Evolutionary conservation across 176 grass and related monocot genomes (phyloP).

Genomic region (Zea luxurians): DNA sequence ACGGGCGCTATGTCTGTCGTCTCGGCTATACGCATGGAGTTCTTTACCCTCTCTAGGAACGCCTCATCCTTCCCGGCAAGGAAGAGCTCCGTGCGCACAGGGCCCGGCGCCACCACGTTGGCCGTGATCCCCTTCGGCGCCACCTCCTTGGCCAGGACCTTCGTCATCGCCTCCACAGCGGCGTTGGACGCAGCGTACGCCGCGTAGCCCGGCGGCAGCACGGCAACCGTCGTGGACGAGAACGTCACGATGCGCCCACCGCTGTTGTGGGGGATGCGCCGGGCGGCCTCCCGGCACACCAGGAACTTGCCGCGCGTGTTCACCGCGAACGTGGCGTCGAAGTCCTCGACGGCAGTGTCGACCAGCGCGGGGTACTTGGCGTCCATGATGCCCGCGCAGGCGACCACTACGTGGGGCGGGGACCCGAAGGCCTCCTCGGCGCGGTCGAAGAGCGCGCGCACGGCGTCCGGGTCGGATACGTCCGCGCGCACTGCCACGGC

Average conservation of each 20-base stretch:
- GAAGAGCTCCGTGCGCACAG: constrained; percentile 18
- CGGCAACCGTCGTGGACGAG: constrained; percentile 37
- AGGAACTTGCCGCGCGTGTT: constrained; percentile 54
- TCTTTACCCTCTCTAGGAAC: constrained; percentile 12
- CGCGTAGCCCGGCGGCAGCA: constrained; percentile 28
- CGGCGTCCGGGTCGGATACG: constrained; percentile 41
- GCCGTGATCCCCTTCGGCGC: constrained; percentile 3
- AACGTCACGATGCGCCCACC: constrained; percentile 51
- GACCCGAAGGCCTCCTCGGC: constrained; percentile 58
- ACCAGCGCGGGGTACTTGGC: constrained; percentile 40
- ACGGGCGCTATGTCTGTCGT: constrained; percentile 23
- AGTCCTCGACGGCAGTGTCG: constrained; percentile 48
- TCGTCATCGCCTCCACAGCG: constrained; percentile 31
- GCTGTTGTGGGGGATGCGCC: constrained; percentile 25
- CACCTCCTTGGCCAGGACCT: constrained; percentile 26
- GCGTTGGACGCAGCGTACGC: constrained; percentile 45
- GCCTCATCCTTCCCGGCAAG: constrained; percentile 20
- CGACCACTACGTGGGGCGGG: constrained; percentile 48
- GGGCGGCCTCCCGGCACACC: constrained; percentile 49
- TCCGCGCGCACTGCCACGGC: constrained; percentile 42
- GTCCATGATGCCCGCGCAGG: constrained; percentile 47
- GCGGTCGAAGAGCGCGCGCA: constrained; percentile 52
- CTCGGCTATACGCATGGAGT: constrained; percentile 23
- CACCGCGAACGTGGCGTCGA: constrained; percentile 50
- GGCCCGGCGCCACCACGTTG: constrained; percentile 29